Percentiles rank a stretch among this genome's conserved stretches.
These are phyloP conservation scores for Eucalyptus pauciflora DNA, from an alignment of 345 rosid genomes.

Conservation along the genomic window DNA sequence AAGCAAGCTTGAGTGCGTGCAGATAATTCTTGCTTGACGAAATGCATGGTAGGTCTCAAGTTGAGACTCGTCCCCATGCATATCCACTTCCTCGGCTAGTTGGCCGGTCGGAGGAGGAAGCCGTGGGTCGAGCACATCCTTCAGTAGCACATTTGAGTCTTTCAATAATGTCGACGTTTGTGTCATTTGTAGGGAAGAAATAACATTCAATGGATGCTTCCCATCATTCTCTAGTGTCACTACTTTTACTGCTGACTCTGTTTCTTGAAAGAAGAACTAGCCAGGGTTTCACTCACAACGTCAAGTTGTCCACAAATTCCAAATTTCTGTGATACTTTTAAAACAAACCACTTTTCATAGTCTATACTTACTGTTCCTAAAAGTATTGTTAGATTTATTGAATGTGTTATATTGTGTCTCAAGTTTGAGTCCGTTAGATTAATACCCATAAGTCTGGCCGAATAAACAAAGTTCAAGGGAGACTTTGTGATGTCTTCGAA, in stretches of 20 bases:
- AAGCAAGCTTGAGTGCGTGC: conserved; percentile 20
- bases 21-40: conserved; percentile 43
- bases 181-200: conserved; percentile 8
- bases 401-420: no score
- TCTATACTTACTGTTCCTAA: conserved; percentile 16
- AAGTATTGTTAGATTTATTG: no score
- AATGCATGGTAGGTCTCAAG: conserved; percentile 36
- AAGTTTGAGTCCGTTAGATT: no score
- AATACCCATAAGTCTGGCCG: no score
- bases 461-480: no score
- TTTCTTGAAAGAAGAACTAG: no score
- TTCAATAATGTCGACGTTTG: background rate
- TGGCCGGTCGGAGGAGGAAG: conserved; percentile 29
- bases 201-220: conserved; percentile 43
- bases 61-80: conserved; percentile 26
- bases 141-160: conserved; percentile 10
- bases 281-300: no score
- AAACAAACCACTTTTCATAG: conserved; percentile 10
- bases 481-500: no score
- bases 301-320: no score
- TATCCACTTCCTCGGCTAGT: conserved; percentile 34
- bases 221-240: conserved; percentile 38
- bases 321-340: no score
- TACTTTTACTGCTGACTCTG: background rate
- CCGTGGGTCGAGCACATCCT: conserved; percentile 37